Conservation (phyloP, 768 basidiomycete species). For the Lanmaoa pseudosensibilis region DNA sequence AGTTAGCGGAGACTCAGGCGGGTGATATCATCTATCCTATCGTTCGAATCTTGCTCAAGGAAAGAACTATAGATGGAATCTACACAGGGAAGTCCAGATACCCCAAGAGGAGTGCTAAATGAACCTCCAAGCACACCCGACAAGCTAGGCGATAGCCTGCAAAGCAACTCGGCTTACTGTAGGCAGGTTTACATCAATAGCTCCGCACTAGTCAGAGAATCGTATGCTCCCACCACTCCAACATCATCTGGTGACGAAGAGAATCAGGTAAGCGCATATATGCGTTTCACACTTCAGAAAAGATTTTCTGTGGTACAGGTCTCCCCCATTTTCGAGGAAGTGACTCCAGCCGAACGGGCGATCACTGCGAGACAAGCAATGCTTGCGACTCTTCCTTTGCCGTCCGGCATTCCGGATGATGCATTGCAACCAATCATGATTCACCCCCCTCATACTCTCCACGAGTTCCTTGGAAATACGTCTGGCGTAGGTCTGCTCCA, state of each 20-base stretch:
- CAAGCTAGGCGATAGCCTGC: slow-evolving; percentile 19
- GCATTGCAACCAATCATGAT: slow-evolving; percentile 68
- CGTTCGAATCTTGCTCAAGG: neutral
- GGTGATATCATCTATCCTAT: neutral
- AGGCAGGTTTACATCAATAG: slow-evolving; percentile 14
- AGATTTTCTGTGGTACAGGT: neutral
- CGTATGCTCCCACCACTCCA: neutral
- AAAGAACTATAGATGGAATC: neutral
- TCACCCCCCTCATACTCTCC: slow-evolving; percentile 60
- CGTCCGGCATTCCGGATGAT: slow-evolving; percentile 61
- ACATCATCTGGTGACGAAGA: neutral
- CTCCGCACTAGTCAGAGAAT: slow-evolving; percentile 7
- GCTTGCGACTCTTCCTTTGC: slow-evolving; percentile 62
- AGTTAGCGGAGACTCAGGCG: slow-evolving; percentile 4
- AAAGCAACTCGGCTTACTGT: slow-evolving; percentile 30
- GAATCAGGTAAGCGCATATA: slow-evolving; percentile 24
- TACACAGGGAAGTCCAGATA: neutral
- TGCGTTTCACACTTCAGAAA: neutral
- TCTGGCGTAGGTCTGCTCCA: slow-evolving; percentile 48
- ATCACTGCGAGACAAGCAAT: slow-evolving; percentile 55
- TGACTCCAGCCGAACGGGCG: slow-evolving; percentile 36
- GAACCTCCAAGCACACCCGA: slow-evolving; percentile 22
- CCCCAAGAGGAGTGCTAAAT: neutral
- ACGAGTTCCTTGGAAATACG: slow-evolving; percentile 64
- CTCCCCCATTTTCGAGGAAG: neutral